phyloP scores from a whole-genome alignment of 2,329 filamentous ascomycete species.

The Calonectria fujianensis region DNA sequence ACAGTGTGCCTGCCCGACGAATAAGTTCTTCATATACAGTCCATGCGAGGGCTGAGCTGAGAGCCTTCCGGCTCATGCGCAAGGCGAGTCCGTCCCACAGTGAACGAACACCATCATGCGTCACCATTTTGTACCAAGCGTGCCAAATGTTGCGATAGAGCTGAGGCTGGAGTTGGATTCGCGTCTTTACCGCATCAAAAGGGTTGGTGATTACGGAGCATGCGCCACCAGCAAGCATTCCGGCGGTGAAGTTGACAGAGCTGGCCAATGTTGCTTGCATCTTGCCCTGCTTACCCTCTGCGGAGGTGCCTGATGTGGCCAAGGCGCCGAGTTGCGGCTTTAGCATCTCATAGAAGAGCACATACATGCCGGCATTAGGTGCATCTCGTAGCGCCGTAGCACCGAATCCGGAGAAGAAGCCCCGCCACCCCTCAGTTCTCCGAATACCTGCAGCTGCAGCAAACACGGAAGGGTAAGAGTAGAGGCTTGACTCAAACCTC shows the following conservation, averaged over 20 bases:
- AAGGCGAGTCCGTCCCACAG: conserved; percentile 91
- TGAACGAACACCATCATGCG: conserved; percentile 85
- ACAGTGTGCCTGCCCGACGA: conserved; percentile 67
- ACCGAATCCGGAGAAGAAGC: conserved; percentile 95
- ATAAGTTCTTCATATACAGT: conserved; percentile 97
- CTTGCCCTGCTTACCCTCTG: conserved; percentile 42
- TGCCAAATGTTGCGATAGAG: conserved; percentile 89
- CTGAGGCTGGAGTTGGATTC: conserved; percentile 91
- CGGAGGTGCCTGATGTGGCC: conserved; percentile 40
- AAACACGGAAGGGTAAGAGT: conserved; percentile 85
- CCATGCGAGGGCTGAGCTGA: conserved; percentile 97
- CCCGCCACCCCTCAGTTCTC: conserved; percentile 82
- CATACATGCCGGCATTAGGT: conserved; percentile 97
- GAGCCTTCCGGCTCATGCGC: conserved; percentile 91
- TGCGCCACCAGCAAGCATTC: conserved; percentile 85
- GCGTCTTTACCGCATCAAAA: conserved; percentile 96
- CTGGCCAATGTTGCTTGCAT: conserved; percentile 63
- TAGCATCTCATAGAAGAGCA: conserved; percentile 92
- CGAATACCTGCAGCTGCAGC: conserved; percentile 85
- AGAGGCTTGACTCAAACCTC: conserved; percentile 92
- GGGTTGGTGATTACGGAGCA: conserved; percentile 96
- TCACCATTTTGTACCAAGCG: conserved; percentile 85
- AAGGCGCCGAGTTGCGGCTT: conserved; percentile 76
- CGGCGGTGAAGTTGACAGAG: conserved; percentile 91
- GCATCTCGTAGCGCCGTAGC: conserved; percentile 95